Conservation (phyloP, 1,139 yeast genomes). For the Magnusiomyces tetraspermus region DNA sequence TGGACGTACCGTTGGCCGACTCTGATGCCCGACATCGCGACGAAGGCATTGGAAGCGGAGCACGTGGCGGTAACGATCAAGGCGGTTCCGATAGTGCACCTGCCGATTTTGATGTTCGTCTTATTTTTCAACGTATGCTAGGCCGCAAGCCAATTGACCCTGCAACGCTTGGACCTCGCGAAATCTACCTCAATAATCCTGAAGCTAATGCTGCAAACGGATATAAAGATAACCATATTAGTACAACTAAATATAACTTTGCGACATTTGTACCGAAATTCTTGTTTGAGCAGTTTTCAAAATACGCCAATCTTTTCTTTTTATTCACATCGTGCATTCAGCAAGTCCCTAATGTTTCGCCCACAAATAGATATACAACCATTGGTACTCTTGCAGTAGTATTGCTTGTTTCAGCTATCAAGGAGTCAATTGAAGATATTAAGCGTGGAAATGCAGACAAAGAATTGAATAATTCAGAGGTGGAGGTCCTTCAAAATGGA, state of each 20-base stretch:
- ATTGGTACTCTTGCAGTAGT: constrained; percentile 84
- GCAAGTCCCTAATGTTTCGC: constrained; percentile 94
- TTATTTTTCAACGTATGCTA: constrained; percentile 41
- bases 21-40: constrained; percentile 12
- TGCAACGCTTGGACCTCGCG: constrained; percentile 48
- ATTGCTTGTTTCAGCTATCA: constrained; percentile 78
- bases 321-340: constrained; percentile 87
- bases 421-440: constrained; percentile 83
- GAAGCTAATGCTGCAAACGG: constrained; percentile 45
- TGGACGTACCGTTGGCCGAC: constrained; percentile 31
- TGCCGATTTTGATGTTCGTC: constrained; percentile 49
- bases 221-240: constrained; percentile 75
- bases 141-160: constrained; percentile 33
- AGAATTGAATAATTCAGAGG: constrained; percentile 73
- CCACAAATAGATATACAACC: constrained; percentile 93
- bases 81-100: constrained; percentile 7
- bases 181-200: constrained; percentile 55
- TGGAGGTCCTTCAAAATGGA: constrained; percentile 63
- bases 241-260: constrained; percentile 92
- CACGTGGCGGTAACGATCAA: constrained; percentile 17
- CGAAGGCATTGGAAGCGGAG: constrained; percentile 14
- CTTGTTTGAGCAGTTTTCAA: constrained; percentile 90
- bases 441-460: constrained; percentile 84
- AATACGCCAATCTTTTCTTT: constrained; percentile 92
- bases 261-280: constrained; percentile 94